A percentile compares a stretch with the other conserved stretches of the same genome.
Conservation (phyloP, 805 yeast genomes). For the Vanderwaltozyma tropicalis region DNA sequence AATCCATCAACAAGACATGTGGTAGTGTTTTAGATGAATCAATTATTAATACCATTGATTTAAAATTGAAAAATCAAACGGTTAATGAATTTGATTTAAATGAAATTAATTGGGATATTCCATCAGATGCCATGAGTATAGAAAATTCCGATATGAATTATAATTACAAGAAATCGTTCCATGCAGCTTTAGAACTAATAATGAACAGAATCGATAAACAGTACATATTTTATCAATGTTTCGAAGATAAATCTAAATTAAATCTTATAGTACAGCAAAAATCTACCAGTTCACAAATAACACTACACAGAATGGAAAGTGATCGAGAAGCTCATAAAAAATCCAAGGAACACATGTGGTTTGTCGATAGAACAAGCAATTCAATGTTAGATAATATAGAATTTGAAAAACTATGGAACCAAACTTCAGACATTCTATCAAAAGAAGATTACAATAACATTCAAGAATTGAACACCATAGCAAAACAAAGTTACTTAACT, state of each 20-base stretch:
- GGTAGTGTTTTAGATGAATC: neutral
- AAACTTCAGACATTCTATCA: slow-evolving; percentile 26
- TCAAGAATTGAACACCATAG: slow-evolving; percentile 45
- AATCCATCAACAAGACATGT: neutral
- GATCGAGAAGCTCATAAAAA: slow-evolving; percentile 87
- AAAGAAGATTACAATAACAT: slow-evolving; percentile 42
- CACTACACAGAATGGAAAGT: slow-evolving; percentile 74
- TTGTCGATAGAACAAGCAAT: neutral
- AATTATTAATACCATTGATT: neutral
- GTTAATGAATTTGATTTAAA: too few relatives aligned
- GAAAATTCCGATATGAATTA: too few relatives aligned
- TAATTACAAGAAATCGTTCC: slow-evolving; percentile 6
- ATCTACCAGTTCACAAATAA: slow-evolving; percentile 11
- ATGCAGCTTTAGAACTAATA: slow-evolving; percentile 6
- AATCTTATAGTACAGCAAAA: neutral
- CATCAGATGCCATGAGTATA: too few relatives aligned
- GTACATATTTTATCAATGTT: slow-evolving; percentile 6
- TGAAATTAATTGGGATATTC: too few relatives aligned
- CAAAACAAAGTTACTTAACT: slow-evolving; percentile 38
- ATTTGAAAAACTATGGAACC: slow-evolving; percentile 39
- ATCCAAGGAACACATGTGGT: slow-evolving; percentile 68
- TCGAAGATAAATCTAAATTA: neutral
- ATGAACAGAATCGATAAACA: slow-evolving; percentile 9
- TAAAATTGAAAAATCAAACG: neutral
- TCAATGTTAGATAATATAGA: slow-evolving; percentile 33